Base-by-base conservation (phyloP, 331 rosid species). In the Malus hybrid region DNA sequence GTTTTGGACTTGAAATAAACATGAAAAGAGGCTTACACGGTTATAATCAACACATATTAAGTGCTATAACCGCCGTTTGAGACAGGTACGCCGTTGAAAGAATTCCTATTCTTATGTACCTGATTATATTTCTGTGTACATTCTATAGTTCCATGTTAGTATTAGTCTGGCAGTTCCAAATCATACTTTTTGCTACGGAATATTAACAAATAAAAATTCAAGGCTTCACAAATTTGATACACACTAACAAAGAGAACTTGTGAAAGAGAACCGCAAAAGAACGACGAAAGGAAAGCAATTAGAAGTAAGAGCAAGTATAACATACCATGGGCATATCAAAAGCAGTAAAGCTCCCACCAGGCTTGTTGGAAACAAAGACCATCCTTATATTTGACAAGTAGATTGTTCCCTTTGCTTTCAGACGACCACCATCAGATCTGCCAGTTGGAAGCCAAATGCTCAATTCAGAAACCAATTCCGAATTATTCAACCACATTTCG, bases 241-340 rank as follows among this genome's bases (percentile, higher is more conserved):
- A 39, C 44, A n/a, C 60, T 7, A 56, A 56, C 26, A 14, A 48
- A 48, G 15, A 1, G 65, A 60, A 24, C 10, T 24, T 30, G 6
- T 26, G 52, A 46, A 32, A 22, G 58, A 48, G 68, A 68, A 50
- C 48, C 33, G 50, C 30, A 46, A 39, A 4, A 36, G 66, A 58
- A 34, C 2, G 50, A 74, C 5, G 44, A 16, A 19, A 8, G 36
- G 29, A n/a, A 34, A 36, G 52, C 18, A 36, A 36, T 66, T 9
- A n/a, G 30, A 66, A 9, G 61, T 74, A 33, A 68, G 29, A 63
- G 61, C 61, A 14, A 7, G 70, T 15, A 63, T 1, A 36, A 80
- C 97, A 66, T 86, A 92, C 99, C 97, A 95, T 69, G 72, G 99
- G 99, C 97, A 95, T 85, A 73, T 95, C 99, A 75, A 95, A 95